Evolutionary conservation across 2,329 filamentous ascomycete species (phyloP).

Genomic region (Trichoderma harzianum): DNA sequence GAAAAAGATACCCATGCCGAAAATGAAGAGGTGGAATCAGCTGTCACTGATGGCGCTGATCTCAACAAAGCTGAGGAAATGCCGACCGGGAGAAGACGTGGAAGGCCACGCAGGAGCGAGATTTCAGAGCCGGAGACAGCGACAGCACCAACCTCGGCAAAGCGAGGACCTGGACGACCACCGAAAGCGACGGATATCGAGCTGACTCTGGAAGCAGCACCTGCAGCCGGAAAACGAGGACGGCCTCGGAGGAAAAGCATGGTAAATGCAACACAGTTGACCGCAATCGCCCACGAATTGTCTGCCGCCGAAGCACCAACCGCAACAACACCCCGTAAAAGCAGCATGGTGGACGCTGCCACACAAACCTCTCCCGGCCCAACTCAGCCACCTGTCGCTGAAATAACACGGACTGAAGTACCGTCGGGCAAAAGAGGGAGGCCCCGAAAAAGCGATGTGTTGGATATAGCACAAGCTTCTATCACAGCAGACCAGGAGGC

Average conservation of each 20-base stretch:
- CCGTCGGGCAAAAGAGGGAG: background rate
- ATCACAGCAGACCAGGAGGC: background rate
- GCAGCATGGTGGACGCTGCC: background rate
- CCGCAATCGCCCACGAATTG: background rate
- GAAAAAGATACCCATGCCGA: background rate
- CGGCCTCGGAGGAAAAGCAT: background rate
- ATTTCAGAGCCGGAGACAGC: background rate
- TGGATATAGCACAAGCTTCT: background rate
- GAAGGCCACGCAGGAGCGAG: background rate
- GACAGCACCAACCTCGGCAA: background rate
- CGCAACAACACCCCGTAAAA: background rate
- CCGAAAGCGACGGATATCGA: background rate
- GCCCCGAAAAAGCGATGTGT: background rate
- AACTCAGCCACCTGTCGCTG: background rate
- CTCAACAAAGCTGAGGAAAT: background rate
- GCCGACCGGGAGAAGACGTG: background rate
- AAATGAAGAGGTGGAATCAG: background rate
- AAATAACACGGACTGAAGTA: background rate
- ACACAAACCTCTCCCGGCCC: background rate
- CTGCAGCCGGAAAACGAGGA: background rate
- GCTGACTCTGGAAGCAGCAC: background rate
- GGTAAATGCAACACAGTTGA: background rate
- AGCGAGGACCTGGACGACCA: background rate
- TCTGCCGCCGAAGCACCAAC: background rate
- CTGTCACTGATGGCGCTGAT: background rate